Evolutionary conservation across 1,284 basidiomycete genomes (phyloP), one percentile per base, ranked within the genome.

Genomic region (Trichosporon coremiiforme): DNA sequence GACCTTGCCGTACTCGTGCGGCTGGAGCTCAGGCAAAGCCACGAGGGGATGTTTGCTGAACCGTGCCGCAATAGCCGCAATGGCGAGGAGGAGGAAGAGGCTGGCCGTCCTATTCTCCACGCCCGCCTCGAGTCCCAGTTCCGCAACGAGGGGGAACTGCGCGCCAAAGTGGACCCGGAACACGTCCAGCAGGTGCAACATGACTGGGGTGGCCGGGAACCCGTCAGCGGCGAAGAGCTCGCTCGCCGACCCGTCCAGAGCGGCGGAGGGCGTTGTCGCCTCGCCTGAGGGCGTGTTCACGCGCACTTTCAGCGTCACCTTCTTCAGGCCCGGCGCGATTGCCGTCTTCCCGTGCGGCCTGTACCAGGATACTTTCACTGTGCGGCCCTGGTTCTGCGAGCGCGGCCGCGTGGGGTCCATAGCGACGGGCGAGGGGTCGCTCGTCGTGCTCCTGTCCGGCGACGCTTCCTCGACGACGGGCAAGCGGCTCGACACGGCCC

Each of bases 341-440:
- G 78, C 78, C 15, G 78, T 79, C 68, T 76, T 73, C 1, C 78
- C 78, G 66, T 79, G 78, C 8, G 78, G 78, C 55, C 78, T 70
- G 75, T 76, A 79, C 78, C 78, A 79, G 35, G 77, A 75, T 41
- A 79, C 68, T 66, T 79, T 79, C 62, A 78, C 77, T 2, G 77
- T 74, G 70, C 75, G 77, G 41, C 73, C 74, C 31, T 70, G 62
- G 20, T 33, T n/a, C 41, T 35, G 20, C 29, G 13, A n/a, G 53
- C 35, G 45, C 53, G 33, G 50, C 4, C 47, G 31, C 22, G 10
- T 12, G 15, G 38, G 60, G 10, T 64, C 38, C 20, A 35, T 15
- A 10, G 35, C 38, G 2, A 53, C 65, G 2, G 70, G 70, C 4
- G 67, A 68, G 12, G 70, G 67, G 25, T 66, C 70, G 3, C 60